Base-by-base conservation (phyloP, 257 asterid species). In the Fraxinus excelsior region DNA sequence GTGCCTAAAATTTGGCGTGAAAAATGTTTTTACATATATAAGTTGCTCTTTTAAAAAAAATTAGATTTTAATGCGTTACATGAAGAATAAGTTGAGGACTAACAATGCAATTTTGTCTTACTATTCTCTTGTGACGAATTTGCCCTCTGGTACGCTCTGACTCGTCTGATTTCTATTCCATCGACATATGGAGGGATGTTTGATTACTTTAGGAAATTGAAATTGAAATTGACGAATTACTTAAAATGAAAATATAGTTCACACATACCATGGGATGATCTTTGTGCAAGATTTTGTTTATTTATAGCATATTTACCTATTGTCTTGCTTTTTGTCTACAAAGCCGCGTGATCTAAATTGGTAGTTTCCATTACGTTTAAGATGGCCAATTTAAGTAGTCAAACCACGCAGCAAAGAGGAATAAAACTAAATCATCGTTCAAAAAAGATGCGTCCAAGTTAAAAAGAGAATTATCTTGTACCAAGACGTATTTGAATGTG, bases 41-140 rank as follows among this genome's bases (percentile, higher is more conserved):
- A 21, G 0, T 60, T 53, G 64, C 0, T 53, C 10, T 21, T 7
- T n/a, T 1, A 8, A 21, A 23, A 53, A 28, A 53, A 2, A 2
- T 56, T 21, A 56, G 1, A 12, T 28, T 7, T 7, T 1, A 56
- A 1, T 5, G 5, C 7, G 6, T 5, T 16, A 16, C 5, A 21
- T 60, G 16, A 23, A 18, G 2, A 23, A 60, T 60, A 60, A 60
- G 67, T 60, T n/a, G 67, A 11, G 13, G 16, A 18, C 32, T 60
- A 21, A n/a, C 10, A 13, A n/a, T 60, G 31, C 31, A 60, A 60
- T 60, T 60, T 60, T 60, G 16, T 28, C 3, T 21, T 58, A 23
- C 1, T 58, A 21, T 66, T 37, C 34, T 18, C n/a, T 70, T 67
- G 58, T 35, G 81, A 84, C 90, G 38, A 83, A 44, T 70, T 28